These are phyloP conservation scores for Gaultheria prostrata DNA, from an alignment of 148 eudicot genomes.

Conservation along the genomic window DNA sequence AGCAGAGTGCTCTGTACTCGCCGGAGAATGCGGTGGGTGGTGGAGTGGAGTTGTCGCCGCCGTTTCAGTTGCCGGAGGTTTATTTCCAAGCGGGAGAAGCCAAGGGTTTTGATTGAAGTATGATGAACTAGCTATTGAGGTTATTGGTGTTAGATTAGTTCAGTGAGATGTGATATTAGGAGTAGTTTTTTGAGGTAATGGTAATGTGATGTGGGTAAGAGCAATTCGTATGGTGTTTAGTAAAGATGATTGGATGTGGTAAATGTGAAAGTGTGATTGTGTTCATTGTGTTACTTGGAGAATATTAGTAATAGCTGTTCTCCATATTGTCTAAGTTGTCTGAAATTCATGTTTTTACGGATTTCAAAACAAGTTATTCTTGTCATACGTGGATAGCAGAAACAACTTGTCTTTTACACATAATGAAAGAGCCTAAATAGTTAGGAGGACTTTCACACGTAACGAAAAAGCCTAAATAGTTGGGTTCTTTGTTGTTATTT, in stretches of 20 bases:
- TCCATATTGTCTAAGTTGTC: too few species aligned
- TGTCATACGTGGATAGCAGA: too few species aligned
- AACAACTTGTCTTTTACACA: too few species aligned
- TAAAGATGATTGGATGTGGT: neutral
- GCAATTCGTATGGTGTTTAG: neutral
- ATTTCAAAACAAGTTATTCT: too few species aligned
- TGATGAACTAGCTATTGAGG: neutral
- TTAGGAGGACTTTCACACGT: too few species aligned
- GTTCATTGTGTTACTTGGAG: neutral
- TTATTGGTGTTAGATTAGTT: neutral
- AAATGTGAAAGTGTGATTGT: neutral
- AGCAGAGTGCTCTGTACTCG: neutral
- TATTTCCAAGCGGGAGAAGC: neutral
- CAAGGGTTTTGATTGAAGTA: neutral
- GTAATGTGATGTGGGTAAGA: neutral
- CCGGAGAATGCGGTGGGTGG: neutral
- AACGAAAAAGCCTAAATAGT: too few species aligned
- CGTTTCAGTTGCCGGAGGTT: conserved; percentile 5
- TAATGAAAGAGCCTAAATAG: too few species aligned
- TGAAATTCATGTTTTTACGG: too few species aligned
- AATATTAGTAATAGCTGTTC: neutral
- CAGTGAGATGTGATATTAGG: neutral
- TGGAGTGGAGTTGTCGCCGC: neutral
- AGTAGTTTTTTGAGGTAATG: neutral
- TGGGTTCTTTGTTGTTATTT: neutral